phyloP scores from a whole-genome alignment of 169 alveolate species.

The Prorocentrum cordatum region DNA sequence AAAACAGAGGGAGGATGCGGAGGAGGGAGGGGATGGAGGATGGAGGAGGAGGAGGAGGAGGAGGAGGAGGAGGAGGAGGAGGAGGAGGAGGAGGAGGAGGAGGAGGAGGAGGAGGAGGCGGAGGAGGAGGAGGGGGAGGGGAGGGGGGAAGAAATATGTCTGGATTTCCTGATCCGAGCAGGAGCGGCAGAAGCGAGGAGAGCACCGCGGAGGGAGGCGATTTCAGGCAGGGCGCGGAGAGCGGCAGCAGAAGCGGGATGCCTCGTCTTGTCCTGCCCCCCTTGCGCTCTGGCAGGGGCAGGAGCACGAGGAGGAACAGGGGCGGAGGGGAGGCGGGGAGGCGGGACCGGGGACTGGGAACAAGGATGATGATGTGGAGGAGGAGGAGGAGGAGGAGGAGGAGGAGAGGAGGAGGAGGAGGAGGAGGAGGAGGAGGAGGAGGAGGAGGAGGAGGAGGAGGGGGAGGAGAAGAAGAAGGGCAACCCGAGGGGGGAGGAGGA shows the following conservation, averaged over 20 bases:
- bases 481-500: not conserved
- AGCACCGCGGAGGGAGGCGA: too few species aligned
- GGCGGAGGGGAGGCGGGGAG: not conserved
- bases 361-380: not conserved
- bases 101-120: not conserved
- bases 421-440: not conserved
- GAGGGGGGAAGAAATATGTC: too few species aligned
- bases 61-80: not conserved
- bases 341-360: not conserved
- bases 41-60: not conserved
- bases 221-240: too few species aligned
- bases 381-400: not conserved
- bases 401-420: not conserved
- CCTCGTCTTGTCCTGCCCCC: too few species aligned
- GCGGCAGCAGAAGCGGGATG: too few species aligned
- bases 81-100: not conserved
- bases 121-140: not conserved
- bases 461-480: not conserved
- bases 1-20: not conserved
- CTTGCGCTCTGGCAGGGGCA: too few species aligned
- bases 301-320: not conserved
- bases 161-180: too few species aligned
- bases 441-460: not conserved
- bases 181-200: too few species aligned
- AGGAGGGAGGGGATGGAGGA: not conserved